Percentiles rank a stretch among this genome's conserved stretches.
phyloP scores from a whole-genome alignment of 257 asterid genomes.

The Verbena officinalis region DNA sequence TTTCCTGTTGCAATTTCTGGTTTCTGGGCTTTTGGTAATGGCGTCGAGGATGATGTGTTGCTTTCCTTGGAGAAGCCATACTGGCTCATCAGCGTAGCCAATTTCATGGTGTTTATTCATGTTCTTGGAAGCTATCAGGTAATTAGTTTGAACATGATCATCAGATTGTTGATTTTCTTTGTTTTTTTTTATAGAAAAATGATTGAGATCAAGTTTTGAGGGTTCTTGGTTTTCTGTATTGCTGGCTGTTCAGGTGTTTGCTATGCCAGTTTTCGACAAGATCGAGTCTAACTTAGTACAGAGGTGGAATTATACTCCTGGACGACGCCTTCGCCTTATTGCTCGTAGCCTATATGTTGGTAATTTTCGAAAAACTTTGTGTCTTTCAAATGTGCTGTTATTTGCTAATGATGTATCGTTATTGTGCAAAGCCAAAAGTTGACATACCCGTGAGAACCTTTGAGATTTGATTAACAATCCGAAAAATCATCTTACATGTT shows the following conservation, averaged over 20 bases:
- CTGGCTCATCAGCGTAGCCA: slow-evolving; percentile 45
- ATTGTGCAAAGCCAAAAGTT: too few species aligned
- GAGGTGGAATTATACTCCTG: slow-evolving; percentile 35
- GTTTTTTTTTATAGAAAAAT: not conserved
- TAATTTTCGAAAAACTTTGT: slow-evolving; percentile 10
- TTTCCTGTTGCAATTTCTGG: slow-evolving; percentile 50
- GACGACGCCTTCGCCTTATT: slow-evolving; percentile 38
- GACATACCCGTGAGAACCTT: too few species aligned
- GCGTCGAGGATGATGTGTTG: slow-evolving; percentile 43
- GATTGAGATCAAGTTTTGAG: not conserved
- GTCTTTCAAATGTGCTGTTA: too few species aligned
- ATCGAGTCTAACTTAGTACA: slow-evolving; percentile 37
- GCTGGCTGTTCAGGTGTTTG: slow-evolving; percentile 39
- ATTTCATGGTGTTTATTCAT: slow-evolving; percentile 51
- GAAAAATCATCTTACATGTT: too few species aligned
- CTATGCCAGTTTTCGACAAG: slow-evolving; percentile 57
- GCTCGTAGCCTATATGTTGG: slow-evolving; percentile 48
- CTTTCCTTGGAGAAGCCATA: slow-evolving; percentile 41
- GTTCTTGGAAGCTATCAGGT: slow-evolving; percentile 62
- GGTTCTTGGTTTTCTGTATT: not conserved
- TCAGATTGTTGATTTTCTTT: too few species aligned
- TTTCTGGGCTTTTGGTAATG: slow-evolving; percentile 48
- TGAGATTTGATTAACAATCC: too few species aligned
- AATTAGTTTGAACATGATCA: too few species aligned
- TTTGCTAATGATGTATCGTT: too few species aligned